Evolutionary conservation across 768 basidiomycete genomes (phyloP).

Genomic region (Imleria badia): DNA sequence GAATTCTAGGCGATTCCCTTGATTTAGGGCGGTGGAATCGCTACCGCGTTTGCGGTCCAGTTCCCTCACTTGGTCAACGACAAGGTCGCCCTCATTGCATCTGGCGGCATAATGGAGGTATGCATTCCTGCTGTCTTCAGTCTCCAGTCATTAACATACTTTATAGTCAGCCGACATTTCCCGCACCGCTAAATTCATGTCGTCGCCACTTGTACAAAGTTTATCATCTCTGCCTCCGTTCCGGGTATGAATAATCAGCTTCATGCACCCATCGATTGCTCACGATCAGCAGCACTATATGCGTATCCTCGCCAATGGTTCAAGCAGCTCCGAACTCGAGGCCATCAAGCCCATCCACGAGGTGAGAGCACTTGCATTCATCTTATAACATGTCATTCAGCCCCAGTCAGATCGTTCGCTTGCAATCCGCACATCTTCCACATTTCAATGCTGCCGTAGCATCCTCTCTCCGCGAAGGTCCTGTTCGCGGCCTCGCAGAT

Average conservation of each 20-base stretch:
- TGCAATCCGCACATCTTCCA: conserved; percentile 74
- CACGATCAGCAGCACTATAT: conserved; percentile 45
- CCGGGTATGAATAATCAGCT: conserved; percentile 42
- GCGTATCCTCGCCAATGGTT: conserved; percentile 46
- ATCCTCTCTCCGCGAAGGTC: conserved; percentile 70
- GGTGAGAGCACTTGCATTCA: conserved; percentile 25
- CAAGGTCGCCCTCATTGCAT: conserved; percentile 65
- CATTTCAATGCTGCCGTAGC: conserved; percentile 78
- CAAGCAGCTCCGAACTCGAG: conserved; percentile 19
- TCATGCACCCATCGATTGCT: neutral
- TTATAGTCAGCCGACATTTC: conserved; percentile 64
- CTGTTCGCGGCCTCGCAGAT: conserved; percentile 58
- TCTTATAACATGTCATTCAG: neutral
- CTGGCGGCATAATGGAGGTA: conserved; percentile 69
- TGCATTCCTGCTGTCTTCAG: neutral
- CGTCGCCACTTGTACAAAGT: conserved; percentile 69
- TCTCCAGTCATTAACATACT: neutral
- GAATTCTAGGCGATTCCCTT: conserved; percentile 11
- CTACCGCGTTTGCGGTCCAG: conserved; percentile 65
- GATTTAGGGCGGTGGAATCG: conserved; percentile 67
- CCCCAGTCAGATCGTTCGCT: conserved; percentile 56
- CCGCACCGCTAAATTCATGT: conserved; percentile 75
- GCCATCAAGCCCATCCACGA: conserved; percentile 41
- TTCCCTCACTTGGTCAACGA: conserved; percentile 72
- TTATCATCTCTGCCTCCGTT: conserved; percentile 62